Base-by-base conservation (phyloP, 768 basidiomycete species). In the Suillus occidentalis region DNA sequence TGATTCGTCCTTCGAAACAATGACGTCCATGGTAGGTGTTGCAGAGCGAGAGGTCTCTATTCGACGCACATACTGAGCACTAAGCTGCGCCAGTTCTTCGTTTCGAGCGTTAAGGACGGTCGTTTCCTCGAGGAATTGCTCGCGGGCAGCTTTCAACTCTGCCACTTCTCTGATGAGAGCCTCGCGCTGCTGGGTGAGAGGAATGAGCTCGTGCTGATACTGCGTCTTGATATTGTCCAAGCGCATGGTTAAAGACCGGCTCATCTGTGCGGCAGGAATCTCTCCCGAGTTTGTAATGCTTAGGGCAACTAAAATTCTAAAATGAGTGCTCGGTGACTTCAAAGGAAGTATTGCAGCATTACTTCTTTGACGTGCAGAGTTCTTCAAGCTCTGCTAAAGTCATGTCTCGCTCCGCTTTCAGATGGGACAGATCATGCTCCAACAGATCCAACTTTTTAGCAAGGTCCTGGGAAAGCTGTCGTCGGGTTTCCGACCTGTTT, bases 301-400 rank as follows among this genome's bases (percentile, higher is more conserved):
- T 71, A n/a, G 75, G 73, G 61, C 67, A 69, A 52, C 71, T 73
- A 66, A 61, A 59, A 64, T 60, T 36, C 50, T 53, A 65, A 42
- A 34, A 60, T 73, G 62, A 77, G 66, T 59, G 40, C 28, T 16
- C 25, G 62, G 72, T 68, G 70, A 75, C 66, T 43, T 56, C 40
- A 28, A 13, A 57, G 40, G 55, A 68, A 63, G 67, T 43, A 59
- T 16, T 36, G 62, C 20, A 55, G 58, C 58, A 16, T 52, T 69
- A 95, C 95, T 84, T 87, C 73, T 87, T 92, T 0, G 84, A 85
- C 22, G 85, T 86, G 22, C 88, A 85, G 40, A 99, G 82, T 77
- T 98, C 95, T 72, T 97, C 95, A 43, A 99, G 87, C 75, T 99
- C 97, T 0, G 95, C 95, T 64, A 98, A 77, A 13, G 93, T 86